Percentiles rank a stretch among this genome's conserved stretches.
Conservation (phyloP, 257 asterid genomes). For the Scutellaria minor region DNA sequence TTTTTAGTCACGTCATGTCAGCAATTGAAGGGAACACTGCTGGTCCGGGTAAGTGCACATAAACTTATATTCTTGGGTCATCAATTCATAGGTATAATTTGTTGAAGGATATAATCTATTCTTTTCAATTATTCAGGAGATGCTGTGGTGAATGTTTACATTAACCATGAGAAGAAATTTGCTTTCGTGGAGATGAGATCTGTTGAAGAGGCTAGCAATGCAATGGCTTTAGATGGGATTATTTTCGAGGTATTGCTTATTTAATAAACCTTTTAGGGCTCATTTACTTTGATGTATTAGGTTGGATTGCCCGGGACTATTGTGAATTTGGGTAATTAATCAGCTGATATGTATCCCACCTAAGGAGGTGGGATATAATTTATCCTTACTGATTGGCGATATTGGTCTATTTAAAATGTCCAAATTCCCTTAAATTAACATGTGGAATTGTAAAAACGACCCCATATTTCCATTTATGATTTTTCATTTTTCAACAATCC, state of each 20-base stretch:
- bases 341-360: no score
- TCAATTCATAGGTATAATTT: not conserved
- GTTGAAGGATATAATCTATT: constrained; percentile 19
- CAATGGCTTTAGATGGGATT: constrained; percentile 96
- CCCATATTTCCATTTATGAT: no score
- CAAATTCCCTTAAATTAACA: no score
- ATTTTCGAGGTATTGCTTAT: constrained; percentile 75
- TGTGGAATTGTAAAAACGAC: no score
- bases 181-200: constrained; percentile 99
- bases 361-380: no score
- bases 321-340: no score
- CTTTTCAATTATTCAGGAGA: constrained; percentile 65
- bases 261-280: not conserved
- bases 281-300: no score
- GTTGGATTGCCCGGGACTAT: no score
- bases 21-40: constrained; percentile 98
- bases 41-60: constrained; percentile 78
- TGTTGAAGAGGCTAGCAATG: constrained; percentile 98
- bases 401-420: no score
- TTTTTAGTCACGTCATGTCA: constrained; percentile 94
- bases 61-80: not conserved
- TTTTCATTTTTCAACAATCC: no score
- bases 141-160: constrained; percentile 95
- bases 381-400: no score
- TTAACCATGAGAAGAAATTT: constrained; percentile 92